Percentiles rank a stretch among this genome's conserved stretches.
phyloP scores from a whole-genome alignment of 2,329 filamentous ascomycete species.

The Pseudogymnoascus sp. region DNA sequence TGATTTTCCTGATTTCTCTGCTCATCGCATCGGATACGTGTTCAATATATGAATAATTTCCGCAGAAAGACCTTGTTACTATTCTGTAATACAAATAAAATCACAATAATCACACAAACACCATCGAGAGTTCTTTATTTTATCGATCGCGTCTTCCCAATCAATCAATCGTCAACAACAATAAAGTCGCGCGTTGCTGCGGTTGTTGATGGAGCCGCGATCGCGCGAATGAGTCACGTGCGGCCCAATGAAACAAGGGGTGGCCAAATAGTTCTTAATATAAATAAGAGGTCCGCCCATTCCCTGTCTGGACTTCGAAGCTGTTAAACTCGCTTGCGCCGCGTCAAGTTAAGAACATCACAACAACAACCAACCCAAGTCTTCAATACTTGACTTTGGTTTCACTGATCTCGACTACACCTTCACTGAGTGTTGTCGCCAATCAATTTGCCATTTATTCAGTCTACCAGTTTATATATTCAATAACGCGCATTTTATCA shows the following conservation, averaged over 20 bases:
- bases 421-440: conserved; percentile 5
- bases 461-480: neutral
- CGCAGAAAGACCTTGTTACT: neutral
- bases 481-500: neutral
- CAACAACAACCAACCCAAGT: conserved; percentile 6
- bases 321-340: neutral
- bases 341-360: conserved; percentile 4
- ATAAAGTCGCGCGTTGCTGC: neutral
- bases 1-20: neutral
- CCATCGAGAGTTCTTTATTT: neutral
- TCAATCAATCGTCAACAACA: neutral
- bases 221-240: neutral
- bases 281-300: conserved; percentile 6
- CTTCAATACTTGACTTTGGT: conserved; percentile 9
- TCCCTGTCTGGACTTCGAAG: neutral
- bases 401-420: neutral
- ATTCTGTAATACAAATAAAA: neutral
- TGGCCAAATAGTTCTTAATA: conserved; percentile 6
- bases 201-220: neutral
- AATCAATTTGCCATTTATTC: neutral
- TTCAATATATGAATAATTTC: neutral
- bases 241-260: neutral
- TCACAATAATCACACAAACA: neutral
- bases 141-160: neutral
- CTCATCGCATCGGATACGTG: neutral